Base-by-base conservation (phyloP, 257 asterid species). In the Gentiana dahurica region DNA sequence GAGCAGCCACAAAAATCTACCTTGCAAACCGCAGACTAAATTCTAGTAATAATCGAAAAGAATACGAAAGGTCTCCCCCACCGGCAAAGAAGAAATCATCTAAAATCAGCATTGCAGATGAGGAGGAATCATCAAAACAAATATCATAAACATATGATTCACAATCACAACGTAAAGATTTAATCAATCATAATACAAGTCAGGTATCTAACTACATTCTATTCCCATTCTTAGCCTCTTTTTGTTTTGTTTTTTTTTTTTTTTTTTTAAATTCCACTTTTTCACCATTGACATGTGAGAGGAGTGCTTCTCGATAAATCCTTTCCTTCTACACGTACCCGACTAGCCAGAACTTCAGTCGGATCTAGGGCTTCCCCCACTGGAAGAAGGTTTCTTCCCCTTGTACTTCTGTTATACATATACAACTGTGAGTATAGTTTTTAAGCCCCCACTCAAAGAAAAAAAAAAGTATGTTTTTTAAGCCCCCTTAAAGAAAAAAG, bases 331-430 rank as follows among this genome's bases (percentile, higher is more conserved):
- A 24, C 24, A 24, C 24, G 24, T 24, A 24, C 24, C 24, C 24
- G 24, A 24, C 24, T 24, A 24, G 24, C 53, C 60, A 64, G 60
- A 24, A 50, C 49, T 73, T 84, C 83, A 88, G 76, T 88, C 95
- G 4, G 67, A 75, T 52, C 95, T 67, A 12, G 88, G 74, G 65
- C 81, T 73, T 69, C 79, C 77, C 64, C 78, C 74, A 44, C 83
- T 70, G 65, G 81, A 55, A 55, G 84, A 24, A 24, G 24, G 81
- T 61, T 41, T 82, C 67, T 85, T 88, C 62, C 86, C 80, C 6
- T 72, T 62, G 76, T 88, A 88, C 60, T 78, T 88, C 96, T 88
- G 95, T 72, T 62, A 60, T 11, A 50, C 63, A 57, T 11, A 34
- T 63, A 68, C 55, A 54, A 8, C 57, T 41, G 12, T 1, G 4